These are phyloP conservation scores for Brassica juncea DNA, from an alignment of 345 rosid genomes.

Conservation along the genomic window DNA sequence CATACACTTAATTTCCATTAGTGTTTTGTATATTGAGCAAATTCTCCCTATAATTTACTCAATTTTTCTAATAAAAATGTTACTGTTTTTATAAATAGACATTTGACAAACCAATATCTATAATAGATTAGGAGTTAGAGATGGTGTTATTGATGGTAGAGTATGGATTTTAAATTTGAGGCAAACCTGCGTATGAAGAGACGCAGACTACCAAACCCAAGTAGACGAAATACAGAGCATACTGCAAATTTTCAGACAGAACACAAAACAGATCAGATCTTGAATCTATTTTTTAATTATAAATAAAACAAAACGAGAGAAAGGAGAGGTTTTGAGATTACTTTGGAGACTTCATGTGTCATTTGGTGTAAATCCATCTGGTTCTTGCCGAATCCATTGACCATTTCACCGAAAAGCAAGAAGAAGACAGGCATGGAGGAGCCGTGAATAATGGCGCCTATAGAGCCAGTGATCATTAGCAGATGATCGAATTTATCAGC, in stretches of 20 bases:
- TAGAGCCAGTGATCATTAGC: constrained; percentile 75
- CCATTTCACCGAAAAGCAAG: constrained; percentile 95
- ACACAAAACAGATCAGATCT: constrained; percentile 39
- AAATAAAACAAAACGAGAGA: not conserved
- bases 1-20: too few relatives aligned
- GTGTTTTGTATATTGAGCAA: too few relatives aligned
- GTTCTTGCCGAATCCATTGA: constrained; percentile 96
- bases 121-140: too few relatives aligned
- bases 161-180: not conserved
- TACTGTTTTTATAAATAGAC: too few relatives aligned
- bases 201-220: constrained; percentile 95
- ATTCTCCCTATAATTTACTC: too few relatives aligned
- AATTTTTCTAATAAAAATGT: too few relatives aligned
- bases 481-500: constrained; percentile 87
- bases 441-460: constrained; percentile 92
- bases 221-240: constrained; percentile 91
- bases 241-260: constrained; percentile 54
- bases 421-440: constrained; percentile 98
- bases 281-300: constrained; percentile 43
- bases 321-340: constrained; percentile 3
- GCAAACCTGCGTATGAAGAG: constrained; percentile 90
- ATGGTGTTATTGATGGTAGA: not conserved
- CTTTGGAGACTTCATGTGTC: constrained; percentile 95
- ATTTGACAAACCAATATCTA: too few relatives aligned
- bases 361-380: constrained; percentile 83